Conservation (phyloP, 257 asterid genomes). For the Przewalskia tangutica region DNA sequence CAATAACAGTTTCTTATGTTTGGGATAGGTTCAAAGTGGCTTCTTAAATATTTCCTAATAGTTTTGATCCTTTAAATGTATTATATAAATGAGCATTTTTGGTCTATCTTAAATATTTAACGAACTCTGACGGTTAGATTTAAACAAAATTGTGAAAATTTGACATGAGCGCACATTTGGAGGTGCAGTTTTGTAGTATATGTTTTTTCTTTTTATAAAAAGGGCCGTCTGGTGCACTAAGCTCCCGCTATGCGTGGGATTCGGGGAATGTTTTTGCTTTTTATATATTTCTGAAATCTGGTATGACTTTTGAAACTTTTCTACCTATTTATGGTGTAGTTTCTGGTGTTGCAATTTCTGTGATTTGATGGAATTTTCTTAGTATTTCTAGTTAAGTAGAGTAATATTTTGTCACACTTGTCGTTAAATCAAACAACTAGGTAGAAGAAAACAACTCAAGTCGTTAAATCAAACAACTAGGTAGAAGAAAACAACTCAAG, state of each 20-base stretch:
- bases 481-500: too few species aligned
- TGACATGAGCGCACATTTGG: background rate
- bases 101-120: background rate
- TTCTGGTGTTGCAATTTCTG: background rate
- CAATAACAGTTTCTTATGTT: background rate
- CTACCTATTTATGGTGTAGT: background rate
- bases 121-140: background rate
- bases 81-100: background rate
- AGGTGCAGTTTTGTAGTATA: background rate
- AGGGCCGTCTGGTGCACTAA: too few species aligned
- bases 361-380: too few species aligned
- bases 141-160: background rate
- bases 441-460: too few species aligned
- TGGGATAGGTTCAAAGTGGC: background rate
- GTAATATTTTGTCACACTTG: too few species aligned
- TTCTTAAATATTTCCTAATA: background rate
- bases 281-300: too few species aligned
- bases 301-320: too few species aligned
- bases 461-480: too few species aligned
- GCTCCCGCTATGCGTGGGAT: too few species aligned
- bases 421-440: too few species aligned
- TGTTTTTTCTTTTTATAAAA: too few species aligned
- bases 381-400: background rate
- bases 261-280: too few species aligned
- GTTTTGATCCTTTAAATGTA: background rate